Evolutionary conservation across 805 yeast species (phyloP), one percentile per base, ranked within the genome.

Genomic region (Spathaspora girioi): DNA sequence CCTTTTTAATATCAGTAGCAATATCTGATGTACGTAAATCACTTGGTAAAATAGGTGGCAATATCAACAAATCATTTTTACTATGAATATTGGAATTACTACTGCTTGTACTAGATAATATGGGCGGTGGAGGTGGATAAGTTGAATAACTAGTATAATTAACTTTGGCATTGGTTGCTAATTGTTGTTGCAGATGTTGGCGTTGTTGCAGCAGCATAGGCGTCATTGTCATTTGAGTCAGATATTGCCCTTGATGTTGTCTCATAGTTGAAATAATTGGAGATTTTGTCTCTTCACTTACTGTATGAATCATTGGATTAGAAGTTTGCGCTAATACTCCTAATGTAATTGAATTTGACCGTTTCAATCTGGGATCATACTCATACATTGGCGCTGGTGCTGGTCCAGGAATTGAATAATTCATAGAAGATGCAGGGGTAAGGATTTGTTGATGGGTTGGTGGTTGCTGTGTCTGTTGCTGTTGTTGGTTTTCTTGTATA

Each of bases 281-380:
- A 3, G 47, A 45, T 31, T 15, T 17, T 8, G 43, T 17, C 32
- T 43, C 51, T n/a, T 35, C 40, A 3, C 18, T n/a, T n/a, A n/a
- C 8, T n/a, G 15, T 17, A 35, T 12, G 32, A 29, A 12, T 29
- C 9, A 2, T 49, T 35, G n/a, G 26, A 6, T n/a, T 17, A 2
- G 43, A 23, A 11, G 51, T 50, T 38, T 47, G 59, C 5, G 50
- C 54, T 32, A 59, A 54, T 15, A 54, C 43, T 4, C 62, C 63
- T 42, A 62, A 45, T 1, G 65, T 56, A 15, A 62, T 56, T 2
- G 66, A 62, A 45, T 61, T 61, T 8, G 65, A 59, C 48, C 63
- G 40, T 18, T 35, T 48, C 20, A 17, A 14, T n/a, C 31, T 11
- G 5, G 31, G 12, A 35, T 47, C 52, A 17, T 55, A 46, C 9